phyloP scores from a whole-genome alignment of 2,329 filamentous ascomycete species.

The Apiospora arundinis region DNA sequence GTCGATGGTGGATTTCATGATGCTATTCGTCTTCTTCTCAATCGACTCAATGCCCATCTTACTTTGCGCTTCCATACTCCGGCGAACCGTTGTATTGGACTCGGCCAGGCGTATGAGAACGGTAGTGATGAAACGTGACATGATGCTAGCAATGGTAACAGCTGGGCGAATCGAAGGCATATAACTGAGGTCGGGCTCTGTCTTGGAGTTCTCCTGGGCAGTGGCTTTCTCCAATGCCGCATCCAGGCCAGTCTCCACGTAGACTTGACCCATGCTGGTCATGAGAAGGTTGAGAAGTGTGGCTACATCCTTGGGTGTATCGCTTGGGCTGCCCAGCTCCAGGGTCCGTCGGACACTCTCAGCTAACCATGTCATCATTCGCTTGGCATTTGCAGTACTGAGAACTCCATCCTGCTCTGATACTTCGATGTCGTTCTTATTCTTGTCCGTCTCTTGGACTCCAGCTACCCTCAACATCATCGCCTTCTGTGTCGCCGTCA shows the following conservation, averaged over 20 bases:
- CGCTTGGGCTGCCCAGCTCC: constrained; percentile 84
- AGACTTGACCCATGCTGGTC: constrained; percentile 85
- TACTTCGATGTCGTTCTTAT: constrained; percentile 87
- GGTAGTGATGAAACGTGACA: constrained; percentile 89
- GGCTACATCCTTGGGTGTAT: constrained; percentile 93
- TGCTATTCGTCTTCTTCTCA: constrained; percentile 79
- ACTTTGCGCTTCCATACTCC: constrained; percentile 86
- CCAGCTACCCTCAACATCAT: constrained; percentile 92
- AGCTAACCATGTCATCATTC: constrained; percentile 97
- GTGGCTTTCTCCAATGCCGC: constrained; percentile 76
- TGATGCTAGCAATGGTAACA: constrained; percentile 88
- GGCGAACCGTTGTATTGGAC: constrained; percentile 86
- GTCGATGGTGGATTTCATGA: constrained; percentile 63
- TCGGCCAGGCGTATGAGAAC: constrained; percentile 90
- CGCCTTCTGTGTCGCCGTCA: constrained; percentile 85
- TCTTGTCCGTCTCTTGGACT: constrained; percentile 75
- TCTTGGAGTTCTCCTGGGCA: constrained; percentile 78
- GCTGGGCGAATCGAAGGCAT: constrained; percentile 79
- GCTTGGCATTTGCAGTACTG: constrained; percentile 86
- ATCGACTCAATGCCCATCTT: constrained; percentile 76
- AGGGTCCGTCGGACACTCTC: constrained; percentile 91
- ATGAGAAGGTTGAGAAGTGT: constrained; percentile 84
- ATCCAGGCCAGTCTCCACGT: constrained; percentile 70
- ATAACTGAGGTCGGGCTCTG: constrained; percentile 87
- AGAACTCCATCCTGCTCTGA: constrained; percentile 87